These are phyloP conservation scores for Gaertneriomyces semiglobifer DNA, from an alignment of 192 early-diverging fungal species.

Conservation along the genomic window DNA sequence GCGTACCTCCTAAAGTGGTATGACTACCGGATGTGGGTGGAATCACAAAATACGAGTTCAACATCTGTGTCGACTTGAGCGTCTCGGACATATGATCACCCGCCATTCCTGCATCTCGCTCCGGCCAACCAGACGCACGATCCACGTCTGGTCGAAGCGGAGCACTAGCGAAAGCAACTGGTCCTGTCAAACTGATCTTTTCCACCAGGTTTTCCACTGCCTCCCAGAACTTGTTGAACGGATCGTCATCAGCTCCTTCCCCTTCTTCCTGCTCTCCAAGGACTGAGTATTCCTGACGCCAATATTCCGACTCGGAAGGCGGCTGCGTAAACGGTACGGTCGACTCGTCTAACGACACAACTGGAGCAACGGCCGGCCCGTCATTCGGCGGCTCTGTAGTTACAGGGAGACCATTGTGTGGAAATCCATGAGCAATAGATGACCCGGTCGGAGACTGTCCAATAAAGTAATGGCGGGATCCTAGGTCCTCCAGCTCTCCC, in stretches of 20 bases:
- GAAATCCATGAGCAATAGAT: background rate
- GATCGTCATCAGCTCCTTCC: constrained; percentile 63
- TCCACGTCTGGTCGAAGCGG: constrained; percentile 11
- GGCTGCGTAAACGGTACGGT: background rate
- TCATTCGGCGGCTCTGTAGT: background rate
- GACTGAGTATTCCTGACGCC: constrained; percentile 25
- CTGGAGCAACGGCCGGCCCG: constrained; percentile 35
- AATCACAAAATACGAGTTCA: constrained; percentile 47
- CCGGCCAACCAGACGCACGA: background rate
- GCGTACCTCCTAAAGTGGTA: background rate
- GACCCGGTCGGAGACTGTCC: constrained; percentile 29
- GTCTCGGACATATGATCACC: constrained; percentile 22
- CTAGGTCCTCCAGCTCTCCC: constrained; percentile 12
- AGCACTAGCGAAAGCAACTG: constrained; percentile 34
- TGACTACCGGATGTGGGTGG: constrained; percentile 3
- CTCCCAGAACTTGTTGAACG: constrained; percentile 80
- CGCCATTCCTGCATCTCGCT: constrained; percentile 7
- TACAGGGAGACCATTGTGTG: background rate
- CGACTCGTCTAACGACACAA: constrained; percentile 38
- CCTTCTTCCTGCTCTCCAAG: constrained; percentile 38
- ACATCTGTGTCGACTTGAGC: constrained; percentile 26
- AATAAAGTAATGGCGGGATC: constrained; percentile 38
- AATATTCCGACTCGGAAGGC: constrained; percentile 6
- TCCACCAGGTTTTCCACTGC: constrained; percentile 69
- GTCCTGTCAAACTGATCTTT: constrained; percentile 57